phyloP scores from a whole-genome alignment of 1,284 basidiomycete genomes.

The Moesziomyces antarcticus region DNA sequence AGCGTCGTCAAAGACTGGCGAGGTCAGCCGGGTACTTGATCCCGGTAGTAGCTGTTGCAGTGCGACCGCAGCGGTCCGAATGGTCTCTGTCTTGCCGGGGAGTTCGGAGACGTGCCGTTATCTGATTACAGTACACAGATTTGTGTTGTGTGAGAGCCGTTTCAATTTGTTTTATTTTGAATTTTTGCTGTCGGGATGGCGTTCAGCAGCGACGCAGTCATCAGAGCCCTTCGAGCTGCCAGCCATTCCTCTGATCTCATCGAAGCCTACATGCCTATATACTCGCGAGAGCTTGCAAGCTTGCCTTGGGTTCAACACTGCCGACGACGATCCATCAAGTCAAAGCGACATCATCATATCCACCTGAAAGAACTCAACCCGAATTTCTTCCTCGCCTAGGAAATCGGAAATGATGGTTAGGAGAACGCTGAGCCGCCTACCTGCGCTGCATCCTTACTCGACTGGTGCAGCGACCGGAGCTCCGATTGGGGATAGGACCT shows the following conservation, averaged over 20 bases:
- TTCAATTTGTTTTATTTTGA: neutral
- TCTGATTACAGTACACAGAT: constrained; percentile 3
- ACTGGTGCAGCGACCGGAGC: neutral
- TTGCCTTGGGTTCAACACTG: neutral
- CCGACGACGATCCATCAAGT: neutral
- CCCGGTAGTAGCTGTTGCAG: neutral
- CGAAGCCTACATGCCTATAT: neutral
- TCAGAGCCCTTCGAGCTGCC: neutral
- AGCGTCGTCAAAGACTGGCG: too few relatives aligned
- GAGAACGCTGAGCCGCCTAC: constrained; percentile 11
- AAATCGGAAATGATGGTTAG: neutral
- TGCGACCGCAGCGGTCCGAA: neutral
- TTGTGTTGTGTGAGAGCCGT: neutral
- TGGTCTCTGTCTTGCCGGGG: neutral
- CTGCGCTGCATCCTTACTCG: constrained; percentile 16
- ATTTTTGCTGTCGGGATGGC: neutral
- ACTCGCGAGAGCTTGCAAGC: neutral
- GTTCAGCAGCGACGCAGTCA: neutral
- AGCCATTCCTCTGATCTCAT: neutral
- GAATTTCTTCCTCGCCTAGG: neutral
- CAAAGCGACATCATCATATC: neutral
- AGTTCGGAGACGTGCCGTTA: neutral
- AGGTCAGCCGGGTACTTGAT: neutral
- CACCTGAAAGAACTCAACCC: neutral
- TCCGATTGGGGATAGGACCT: neutral